phyloP scores from a whole-genome alignment of 164 flowering plant species.

The Liquidambar formosana region DNA sequence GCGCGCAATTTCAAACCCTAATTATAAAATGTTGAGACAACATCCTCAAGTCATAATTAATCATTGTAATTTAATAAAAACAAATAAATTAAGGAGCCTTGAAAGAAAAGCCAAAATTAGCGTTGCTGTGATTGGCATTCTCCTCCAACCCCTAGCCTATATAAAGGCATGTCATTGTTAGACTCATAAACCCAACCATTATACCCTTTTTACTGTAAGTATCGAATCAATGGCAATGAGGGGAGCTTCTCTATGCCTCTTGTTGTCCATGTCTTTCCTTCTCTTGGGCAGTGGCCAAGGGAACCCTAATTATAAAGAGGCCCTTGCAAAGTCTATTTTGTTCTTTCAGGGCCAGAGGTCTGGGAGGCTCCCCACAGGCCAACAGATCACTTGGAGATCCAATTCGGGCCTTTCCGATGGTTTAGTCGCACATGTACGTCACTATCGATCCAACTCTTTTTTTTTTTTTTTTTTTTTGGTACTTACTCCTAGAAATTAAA shows the following conservation, averaged over 20 bases:
- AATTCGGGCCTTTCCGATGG: constrained; percentile 69
- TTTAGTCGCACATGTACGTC: constrained; percentile 41
- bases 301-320: constrained; percentile 65
- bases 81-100: neutral
- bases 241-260: constrained; percentile 3
- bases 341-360: constrained; percentile 91
- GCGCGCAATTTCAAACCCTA: too few relatives aligned
- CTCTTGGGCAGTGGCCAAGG: constrained; percentile 21
- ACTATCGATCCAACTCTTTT: too few relatives aligned
- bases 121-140: neutral
- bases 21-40: too few relatives aligned
- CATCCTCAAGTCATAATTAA: too few relatives aligned
- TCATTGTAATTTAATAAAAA: too few relatives aligned
- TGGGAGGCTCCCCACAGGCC: constrained; percentile 53
- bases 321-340: constrained; percentile 63
- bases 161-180: neutral
- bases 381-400: constrained; percentile 60
- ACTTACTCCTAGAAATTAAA: too few relatives aligned
- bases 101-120: constrained; percentile 8
- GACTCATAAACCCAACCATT: neutral
- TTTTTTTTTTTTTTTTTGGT: too few relatives aligned
- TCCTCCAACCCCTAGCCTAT: neutral
- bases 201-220: neutral
- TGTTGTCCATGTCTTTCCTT: constrained; percentile 9
- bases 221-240: constrained; percentile 13